Conservation (phyloP, 768 basidiomycete species). For the Suillus cothurnatus region DNA sequence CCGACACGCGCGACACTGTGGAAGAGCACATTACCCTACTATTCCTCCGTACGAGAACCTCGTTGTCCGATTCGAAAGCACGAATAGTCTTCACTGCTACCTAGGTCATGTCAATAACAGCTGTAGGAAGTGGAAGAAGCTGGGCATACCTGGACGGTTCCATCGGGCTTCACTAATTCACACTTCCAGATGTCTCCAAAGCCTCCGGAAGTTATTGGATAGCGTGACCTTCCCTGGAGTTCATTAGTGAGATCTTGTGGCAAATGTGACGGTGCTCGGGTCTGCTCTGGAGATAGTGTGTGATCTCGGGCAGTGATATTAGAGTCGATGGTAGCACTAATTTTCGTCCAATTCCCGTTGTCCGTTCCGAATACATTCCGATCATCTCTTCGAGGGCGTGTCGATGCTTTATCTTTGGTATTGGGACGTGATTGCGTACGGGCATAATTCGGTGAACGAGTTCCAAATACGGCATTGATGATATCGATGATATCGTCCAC, state of each 20-base stretch:
- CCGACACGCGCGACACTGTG: not conserved
- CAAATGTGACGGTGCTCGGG: constrained; percentile 41
- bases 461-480: no score
- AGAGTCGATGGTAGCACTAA: constrained; percentile 46
- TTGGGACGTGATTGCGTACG: constrained; percentile 7
- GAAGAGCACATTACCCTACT: not conserved
- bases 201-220: not conserved
- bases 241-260: not conserved
- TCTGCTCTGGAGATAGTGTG: constrained; percentile 58
- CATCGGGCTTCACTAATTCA: not conserved
- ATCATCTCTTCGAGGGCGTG: constrained; percentile 49
- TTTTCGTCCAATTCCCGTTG: constrained; percentile 50
- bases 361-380: constrained; percentile 43
- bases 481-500: no score
- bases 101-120: not conserved
- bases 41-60: not conserved
- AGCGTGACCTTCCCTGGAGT: not conserved
- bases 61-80: not conserved
- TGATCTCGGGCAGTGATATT: constrained; percentile 42
- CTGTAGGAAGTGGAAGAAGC: not conserved
- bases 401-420: constrained; percentile 50
- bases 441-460: constrained; percentile 32
- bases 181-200: not conserved
- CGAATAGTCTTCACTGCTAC: not conserved
- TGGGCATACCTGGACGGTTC: not conserved